Base-by-base conservation (phyloP, 768 basidiomycete genomes). In the Naganishia randhawae region DNA sequence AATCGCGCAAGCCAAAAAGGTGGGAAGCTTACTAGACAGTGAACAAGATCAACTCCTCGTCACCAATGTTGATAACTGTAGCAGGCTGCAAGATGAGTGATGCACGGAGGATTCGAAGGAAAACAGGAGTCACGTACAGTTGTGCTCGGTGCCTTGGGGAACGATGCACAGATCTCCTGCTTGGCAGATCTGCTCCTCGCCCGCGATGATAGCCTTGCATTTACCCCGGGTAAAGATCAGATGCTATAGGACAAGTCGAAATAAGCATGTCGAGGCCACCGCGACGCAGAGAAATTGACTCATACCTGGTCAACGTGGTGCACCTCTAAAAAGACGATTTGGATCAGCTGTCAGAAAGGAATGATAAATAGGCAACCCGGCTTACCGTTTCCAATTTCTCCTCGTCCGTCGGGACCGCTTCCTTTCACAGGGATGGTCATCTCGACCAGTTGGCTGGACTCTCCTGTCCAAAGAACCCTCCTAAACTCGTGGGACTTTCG, bases 321-420 rank as follows among this genome's bases (percentile, higher is more conserved):
- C 29, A 80, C 75, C 76, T 80, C 57, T 42, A 25, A n/a, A 39
- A 29, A 22, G 41, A 32, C 11, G 2, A 42, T 31, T 1, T 2
- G 3, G 33, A 11, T 37, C n/a, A 54, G 9, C 37, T 10, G 19
- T 14, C 13, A 6, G 35, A 27, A 42, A 25, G 52, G 14, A 16
- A 54, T 5, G 25, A 62, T 16, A 29, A 22, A 22, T 22, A 10
- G 17, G 8, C 29, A 11, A 22, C 9, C 27, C 10, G 13, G 72
- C 75, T 71, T 63, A 78, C 78, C 74, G 79, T 81, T 69, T 81
- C 79, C 81, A 50, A 82, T 82, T 45, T 82, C 80, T 2, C 81
- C 81, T 3, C 76, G 78, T 8, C 57, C 57, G 17, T 61, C 57
- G 4, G 57, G 57, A 2, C 57, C 57, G 16, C 3, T 61, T 13